phyloP scores from a whole-genome alignment of 2,329 filamentous ascomycete species.

The Xylaria arbuscula region DNA sequence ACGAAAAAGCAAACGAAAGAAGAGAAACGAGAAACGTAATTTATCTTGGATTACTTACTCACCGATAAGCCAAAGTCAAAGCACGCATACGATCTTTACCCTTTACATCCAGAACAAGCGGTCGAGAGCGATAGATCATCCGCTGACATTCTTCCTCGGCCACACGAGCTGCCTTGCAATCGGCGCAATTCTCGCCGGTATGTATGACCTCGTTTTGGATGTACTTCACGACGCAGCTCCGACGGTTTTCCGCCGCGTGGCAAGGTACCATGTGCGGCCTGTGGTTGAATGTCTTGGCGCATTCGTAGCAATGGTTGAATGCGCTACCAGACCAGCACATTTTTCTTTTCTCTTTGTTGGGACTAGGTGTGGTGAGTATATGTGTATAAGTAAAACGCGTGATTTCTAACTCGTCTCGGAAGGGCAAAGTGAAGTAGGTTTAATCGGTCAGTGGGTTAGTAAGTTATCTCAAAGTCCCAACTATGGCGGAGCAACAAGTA shows the following conservation, averaged over 20 bases:
- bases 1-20: too few relatives aligned
- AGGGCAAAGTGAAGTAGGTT: too few relatives aligned
- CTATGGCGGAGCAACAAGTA: too few relatives aligned
- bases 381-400: too few relatives aligned
- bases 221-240: neutral
- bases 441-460: too few relatives aligned
- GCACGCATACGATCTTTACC: conserved; percentile 18
- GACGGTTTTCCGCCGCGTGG: neutral
- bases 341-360: neutral
- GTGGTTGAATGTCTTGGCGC: conserved; percentile 24
- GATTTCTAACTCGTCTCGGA: too few relatives aligned
- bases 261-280: conserved; percentile 20
- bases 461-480: too few relatives aligned
- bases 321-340: conserved; percentile 26
- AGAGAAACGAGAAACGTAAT: too few relatives aligned
- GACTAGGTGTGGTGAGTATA: too few relatives aligned
- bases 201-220: conserved; percentile 7
- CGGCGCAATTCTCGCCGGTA: conserved; percentile 25
- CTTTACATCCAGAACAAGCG: conserved; percentile 18
- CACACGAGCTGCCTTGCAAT: conserved; percentile 10
- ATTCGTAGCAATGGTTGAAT: conserved; percentile 34
- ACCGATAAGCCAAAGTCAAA: conserved; percentile 25
- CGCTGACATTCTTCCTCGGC: conserved; percentile 35
- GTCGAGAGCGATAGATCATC: conserved; percentile 11
- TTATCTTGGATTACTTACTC: too few relatives aligned